Base-by-base conservation (phyloP, 169 alveolate genomes). In the Eimeria necatrix region DNA sequence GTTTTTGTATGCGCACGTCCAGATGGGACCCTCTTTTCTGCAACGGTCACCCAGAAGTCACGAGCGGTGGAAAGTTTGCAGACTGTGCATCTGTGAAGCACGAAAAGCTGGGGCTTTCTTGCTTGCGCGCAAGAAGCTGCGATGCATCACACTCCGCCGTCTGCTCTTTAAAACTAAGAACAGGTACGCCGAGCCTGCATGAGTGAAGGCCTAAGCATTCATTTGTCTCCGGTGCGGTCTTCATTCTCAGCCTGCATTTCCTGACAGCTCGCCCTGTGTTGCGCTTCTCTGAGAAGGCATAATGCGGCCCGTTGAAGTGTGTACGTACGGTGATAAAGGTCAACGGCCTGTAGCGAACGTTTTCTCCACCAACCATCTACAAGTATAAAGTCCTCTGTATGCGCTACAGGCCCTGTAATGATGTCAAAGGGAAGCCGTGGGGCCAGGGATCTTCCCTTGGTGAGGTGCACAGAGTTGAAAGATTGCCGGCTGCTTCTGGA, bases 81-180 rank as follows among this genome's bases (percentile, higher is more conserved):
- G 90, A 81, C 59, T 81, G 90, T 52, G 90, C 90, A 0, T 22
- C 73, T 14, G 7, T 81, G n/a, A 22, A 18, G 22, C 49, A 41
- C 60, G 73, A 81, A 56, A 22, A 22, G 74, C 18, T 16, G 90
- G 90, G 90, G 73, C 74, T 73, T 4, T 49, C 90, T 52, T 81
- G 90, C 60, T 16, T 81, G 73, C n/a, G 46, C 51, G 90, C 90
- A 22, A 0, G 90, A 73, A 81, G 90, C 64, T 81, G 90, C 56
- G 90, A 81, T 22, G 90, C 90, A 70, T 24, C 90, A 20, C 12
- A 22, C 32, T 4, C 74, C 20, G 51, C 90, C 14, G 59, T 81
- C 90, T 81, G 90, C 90, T 81, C 90, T 32, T 10, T 81, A 51
- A 59, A 60, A 10, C 90, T 81, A 10, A 81, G 90, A 51, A 81